Evolutionary conservation across 805 yeast genomes (phyloP).

Genomic region (Lachancea nothofagi): DNA sequence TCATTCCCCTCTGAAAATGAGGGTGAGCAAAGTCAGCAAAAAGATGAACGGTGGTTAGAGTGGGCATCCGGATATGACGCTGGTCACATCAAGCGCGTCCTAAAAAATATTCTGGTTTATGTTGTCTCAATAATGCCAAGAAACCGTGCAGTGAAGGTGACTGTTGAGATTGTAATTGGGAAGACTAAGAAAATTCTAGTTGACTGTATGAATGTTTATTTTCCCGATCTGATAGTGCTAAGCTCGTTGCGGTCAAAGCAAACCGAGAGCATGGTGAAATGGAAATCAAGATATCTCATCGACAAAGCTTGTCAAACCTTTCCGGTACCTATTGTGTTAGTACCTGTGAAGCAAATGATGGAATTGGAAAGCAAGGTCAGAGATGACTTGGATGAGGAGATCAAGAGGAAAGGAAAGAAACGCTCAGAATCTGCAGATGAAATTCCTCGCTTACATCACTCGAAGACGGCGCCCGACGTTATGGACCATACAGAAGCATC

Average conservation of each 20-base stretch:
- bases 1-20: slow-evolving; percentile 14
- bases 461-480: slow-evolving; percentile 1
- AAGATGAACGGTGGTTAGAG: slow-evolving; percentile 15
- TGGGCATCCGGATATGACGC: slow-evolving; percentile 33
- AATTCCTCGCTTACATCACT: not conserved
- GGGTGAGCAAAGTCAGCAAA: slow-evolving; percentile 8
- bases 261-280: slow-evolving; percentile 21
- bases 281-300: slow-evolving; percentile 23
- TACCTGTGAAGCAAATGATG: slow-evolving; percentile 27
- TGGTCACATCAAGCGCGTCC: slow-evolving; percentile 18
- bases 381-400: slow-evolving; percentile 3
- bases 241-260: slow-evolving; percentile 23
- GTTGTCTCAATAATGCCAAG: slow-evolving; percentile 18
- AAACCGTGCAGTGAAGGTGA: slow-evolving; percentile 27
- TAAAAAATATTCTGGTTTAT: slow-evolving; percentile 23
- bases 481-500: not conserved
- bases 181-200: slow-evolving; percentile 20
- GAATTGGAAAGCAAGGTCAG: slow-evolving; percentile 24
- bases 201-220: slow-evolving; percentile 30
- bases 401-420: not conserved
- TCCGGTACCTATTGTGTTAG: slow-evolving; percentile 29
- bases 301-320: slow-evolving; percentile 24
- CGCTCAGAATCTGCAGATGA: not conserved
- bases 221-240: slow-evolving; percentile 30
- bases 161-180: slow-evolving; percentile 32